Percentiles rank a stretch among this genome's conserved stretches.
Conservation (phyloP, 2,329 filamentous ascomycete genomes). For the Fonsecaea monophora region DNA sequence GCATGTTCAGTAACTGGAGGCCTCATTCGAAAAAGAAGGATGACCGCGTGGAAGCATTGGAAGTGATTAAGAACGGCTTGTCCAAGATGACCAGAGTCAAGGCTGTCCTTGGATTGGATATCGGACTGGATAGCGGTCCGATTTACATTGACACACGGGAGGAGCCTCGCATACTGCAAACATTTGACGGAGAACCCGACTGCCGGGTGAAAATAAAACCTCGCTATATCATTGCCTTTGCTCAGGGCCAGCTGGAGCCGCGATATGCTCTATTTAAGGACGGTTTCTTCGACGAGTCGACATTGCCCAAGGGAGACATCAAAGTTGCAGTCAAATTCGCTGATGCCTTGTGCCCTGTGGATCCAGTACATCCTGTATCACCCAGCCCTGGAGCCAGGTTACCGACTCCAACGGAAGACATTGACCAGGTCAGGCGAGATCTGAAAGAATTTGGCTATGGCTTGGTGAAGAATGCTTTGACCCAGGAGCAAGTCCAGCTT, state of each 20-base stretch:
- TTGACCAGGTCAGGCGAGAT: constrained; percentile 25
- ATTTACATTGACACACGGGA: constrained; percentile 42
- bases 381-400: constrained; percentile 49
- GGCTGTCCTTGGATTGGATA: constrained; percentile 21
- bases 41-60: constrained; percentile 7
- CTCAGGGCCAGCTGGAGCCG: constrained; percentile 41
- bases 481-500: constrained; percentile 13
- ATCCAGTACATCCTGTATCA: constrained; percentile 32
- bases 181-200: constrained; percentile 38
- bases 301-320: constrained; percentile 40
- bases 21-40: constrained; percentile 12
- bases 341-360: constrained; percentile 39
- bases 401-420: constrained; percentile 22
- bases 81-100: constrained; percentile 26
- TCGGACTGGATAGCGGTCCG: constrained; percentile 29
- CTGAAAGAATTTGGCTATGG: constrained; percentile 26
- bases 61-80: constrained; percentile 10
- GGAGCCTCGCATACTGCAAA: constrained; percentile 36
- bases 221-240: constrained; percentile 40
- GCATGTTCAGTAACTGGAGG: constrained; percentile 8
- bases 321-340: constrained; percentile 42
- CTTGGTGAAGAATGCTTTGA: constrained; percentile 26
- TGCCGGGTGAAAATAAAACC: constrained; percentile 40
- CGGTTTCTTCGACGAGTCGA: constrained; percentile 38
- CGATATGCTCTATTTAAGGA: constrained; percentile 43